These are phyloP conservation scores for Neckera pumila DNA, from an alignment of 225 moss, liverwort and hornwort genomes.

Conservation along the genomic window DNA sequence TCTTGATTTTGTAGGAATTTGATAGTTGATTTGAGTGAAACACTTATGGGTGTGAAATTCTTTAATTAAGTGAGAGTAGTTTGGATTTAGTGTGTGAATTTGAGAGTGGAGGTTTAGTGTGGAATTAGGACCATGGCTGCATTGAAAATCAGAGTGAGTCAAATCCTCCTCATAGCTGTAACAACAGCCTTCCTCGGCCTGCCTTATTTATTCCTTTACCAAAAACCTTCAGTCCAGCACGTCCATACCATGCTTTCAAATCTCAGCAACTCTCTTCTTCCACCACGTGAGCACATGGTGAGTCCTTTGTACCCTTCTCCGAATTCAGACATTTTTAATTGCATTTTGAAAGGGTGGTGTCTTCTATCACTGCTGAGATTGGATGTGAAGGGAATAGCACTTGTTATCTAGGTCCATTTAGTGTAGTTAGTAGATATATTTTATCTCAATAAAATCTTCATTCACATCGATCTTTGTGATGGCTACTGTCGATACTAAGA, in stretches of 20 bases:
- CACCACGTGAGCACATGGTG: neutral
- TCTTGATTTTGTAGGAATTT: neutral
- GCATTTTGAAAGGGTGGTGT: neutral
- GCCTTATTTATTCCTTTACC: conserved; percentile 1
- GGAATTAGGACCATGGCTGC: neutral
- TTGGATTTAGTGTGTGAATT: neutral
- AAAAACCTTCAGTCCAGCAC: conserved; percentile 7
- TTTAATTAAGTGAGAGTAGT: neutral
- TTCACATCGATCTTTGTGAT: neutral
- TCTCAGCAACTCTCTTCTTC: conserved; percentile 9
- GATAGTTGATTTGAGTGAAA: neutral
- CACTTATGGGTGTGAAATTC: neutral
- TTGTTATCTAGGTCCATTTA: neutral
- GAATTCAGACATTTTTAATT: neutral
- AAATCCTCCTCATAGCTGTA: conserved; percentile 2
- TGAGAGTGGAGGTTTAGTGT: neutral
- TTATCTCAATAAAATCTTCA: neutral
- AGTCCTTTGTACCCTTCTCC: neutral
- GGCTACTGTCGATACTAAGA: neutral
- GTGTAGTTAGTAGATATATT: neutral
- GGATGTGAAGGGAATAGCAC: neutral
- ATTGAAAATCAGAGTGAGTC: conserved; percentile 10
- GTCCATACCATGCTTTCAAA: conserved; percentile 7
- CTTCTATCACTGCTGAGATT: neutral
- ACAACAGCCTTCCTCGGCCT: neutral